Base-by-base conservation (phyloP, 2,329 filamentous ascomycete genomes). In the Fusarium dlaminii region DNA sequence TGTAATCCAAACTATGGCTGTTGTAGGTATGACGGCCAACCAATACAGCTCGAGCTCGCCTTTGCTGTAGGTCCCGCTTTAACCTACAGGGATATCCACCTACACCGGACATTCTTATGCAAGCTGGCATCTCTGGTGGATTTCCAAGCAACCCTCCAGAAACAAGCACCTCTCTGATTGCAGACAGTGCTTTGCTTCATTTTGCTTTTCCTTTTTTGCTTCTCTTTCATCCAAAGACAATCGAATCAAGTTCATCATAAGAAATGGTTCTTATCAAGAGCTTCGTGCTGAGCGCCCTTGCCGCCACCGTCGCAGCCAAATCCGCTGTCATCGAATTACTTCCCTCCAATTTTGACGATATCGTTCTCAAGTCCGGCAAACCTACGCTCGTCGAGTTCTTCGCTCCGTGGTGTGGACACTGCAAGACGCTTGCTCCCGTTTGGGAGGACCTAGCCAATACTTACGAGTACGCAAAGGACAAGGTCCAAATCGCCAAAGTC, bases 331-430 rank as follows among this genome's bases (percentile, higher is more conserved):
- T 97, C 78, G 96, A 98, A 83, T 92, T 99, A 70, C 91, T 93
- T 68, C 95, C 96, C 63, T 87, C 87, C 79, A 99, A 98, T 87
- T 99, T 99, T 83, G 96, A 98, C 87, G 86, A 92, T 54, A 88
- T 98, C 63, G 94, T 98, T 74, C 88, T 98, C 69, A 91, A 97
- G 82, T 96, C 94, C 51, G 95, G 95, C 84, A 98, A 97, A 87
- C 96, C 96, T 48, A 95, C 96, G 1, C 91, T 99, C 32, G 95
- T 98, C 78, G 95, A 98, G 84, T 99, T 99, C 90, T 98, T 97
- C 81, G 96, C 96, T 39, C 95, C 96, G 30, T 99, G 96, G 96
- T 99, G 96, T 81, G 97, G 96, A 37, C 96, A 99, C 89, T 99
- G 96, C 94, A 98, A 98, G 90, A 97, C 87, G 80, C 93, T 99